A percentile compares a stretch with the other conserved stretches of the same genome.
phyloP scores from a whole-genome alignment of 2,329 filamentous ascomycete species.

The Diaporthe citriasiana region DNA sequence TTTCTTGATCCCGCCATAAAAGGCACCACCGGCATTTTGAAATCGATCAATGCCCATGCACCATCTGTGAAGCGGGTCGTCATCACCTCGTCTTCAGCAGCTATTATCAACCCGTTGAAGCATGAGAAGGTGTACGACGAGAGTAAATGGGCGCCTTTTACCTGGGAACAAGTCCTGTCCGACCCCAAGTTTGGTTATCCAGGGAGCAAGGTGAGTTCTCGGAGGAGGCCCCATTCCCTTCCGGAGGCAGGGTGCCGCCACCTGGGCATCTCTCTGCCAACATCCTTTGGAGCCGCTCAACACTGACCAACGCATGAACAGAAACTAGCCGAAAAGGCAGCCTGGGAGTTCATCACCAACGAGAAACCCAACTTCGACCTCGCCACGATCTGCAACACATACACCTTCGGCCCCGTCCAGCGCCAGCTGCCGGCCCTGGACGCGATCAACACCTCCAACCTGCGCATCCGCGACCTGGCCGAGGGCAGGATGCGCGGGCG shows the following conservation, averaged over 20 bases:
- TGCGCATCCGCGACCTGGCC: constrained; percentile 74
- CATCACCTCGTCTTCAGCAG: constrained; percentile 63
- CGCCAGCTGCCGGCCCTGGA: constrained; percentile 74
- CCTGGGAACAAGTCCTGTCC: constrained; percentile 52
- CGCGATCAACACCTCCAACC: constrained; percentile 81
- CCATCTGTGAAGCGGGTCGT: constrained; percentile 74
- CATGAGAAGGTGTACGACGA: constrained; percentile 58
- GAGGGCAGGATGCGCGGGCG: constrained; percentile 71
- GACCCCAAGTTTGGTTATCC: constrained; percentile 50
- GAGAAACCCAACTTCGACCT: constrained; percentile 72
- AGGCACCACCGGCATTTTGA: constrained; percentile 64
- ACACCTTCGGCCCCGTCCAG: constrained; percentile 74
- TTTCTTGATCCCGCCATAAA: constrained; percentile 69
- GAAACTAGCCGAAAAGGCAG: constrained; percentile 74
- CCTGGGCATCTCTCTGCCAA: background rate
- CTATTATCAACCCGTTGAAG: constrained; percentile 56
- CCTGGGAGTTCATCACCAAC: constrained; percentile 73
- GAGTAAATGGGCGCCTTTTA: constrained; percentile 55
- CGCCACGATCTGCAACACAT: constrained; percentile 72
- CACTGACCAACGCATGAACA: constrained; percentile 36
- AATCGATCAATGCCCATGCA: constrained; percentile 60
- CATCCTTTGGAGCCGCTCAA: background rate
- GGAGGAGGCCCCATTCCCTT: background rate
- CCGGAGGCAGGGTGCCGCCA: too few species aligned
- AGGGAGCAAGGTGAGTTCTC: constrained; percentile 61